A percentile compares a stretch with the other conserved stretches of the same genome.
Evolutionary conservation across 495 filamentous ascomycete species (phyloP).

Genomic region (Penicillium coprophilum): DNA sequence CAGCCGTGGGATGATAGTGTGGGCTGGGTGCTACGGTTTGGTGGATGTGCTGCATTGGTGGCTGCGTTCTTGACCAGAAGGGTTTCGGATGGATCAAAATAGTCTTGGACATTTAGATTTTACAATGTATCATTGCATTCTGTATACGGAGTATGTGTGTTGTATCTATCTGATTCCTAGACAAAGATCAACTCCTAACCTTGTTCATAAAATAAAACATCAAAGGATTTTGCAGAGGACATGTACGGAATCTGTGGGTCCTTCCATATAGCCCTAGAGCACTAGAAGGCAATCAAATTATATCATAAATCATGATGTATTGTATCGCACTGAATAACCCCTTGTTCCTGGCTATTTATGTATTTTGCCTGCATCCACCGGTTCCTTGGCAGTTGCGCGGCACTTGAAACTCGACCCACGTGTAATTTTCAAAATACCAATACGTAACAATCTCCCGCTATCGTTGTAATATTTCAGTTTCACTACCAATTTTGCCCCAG

Average conservation of each 20-base stretch:
- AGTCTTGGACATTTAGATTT: not conserved
- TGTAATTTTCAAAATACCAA: conserved; percentile 19
- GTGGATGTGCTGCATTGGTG: conserved; percentile 71
- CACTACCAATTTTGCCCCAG: not conserved
- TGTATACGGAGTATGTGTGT: not conserved
- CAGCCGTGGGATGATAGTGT: conserved; percentile 81
- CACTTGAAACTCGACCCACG: conserved; percentile 16
- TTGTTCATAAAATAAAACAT: not conserved
- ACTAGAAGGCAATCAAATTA: not conserved
- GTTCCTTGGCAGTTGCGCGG: conserved; percentile 24
- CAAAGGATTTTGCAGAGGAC: not conserved
- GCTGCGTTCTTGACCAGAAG: conserved; percentile 66
- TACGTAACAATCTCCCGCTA: conserved; percentile 7
- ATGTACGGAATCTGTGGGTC: not conserved
- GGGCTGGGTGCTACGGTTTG: conserved; percentile 77
- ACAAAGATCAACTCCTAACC: not conserved
- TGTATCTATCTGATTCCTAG: not conserved
- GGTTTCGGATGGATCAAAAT: conserved; percentile 38
- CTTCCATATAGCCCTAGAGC: not conserved
- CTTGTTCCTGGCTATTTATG: not conserved
- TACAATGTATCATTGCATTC: not conserved
- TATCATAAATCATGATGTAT: not conserved
- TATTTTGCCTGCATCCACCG: conserved; percentile 5
- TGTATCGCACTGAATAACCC: not conserved
- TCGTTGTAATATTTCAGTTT: not conserved